Conservation (phyloP, 495 filamentous ascomycete species). For the Extremus antarcticus region DNA sequence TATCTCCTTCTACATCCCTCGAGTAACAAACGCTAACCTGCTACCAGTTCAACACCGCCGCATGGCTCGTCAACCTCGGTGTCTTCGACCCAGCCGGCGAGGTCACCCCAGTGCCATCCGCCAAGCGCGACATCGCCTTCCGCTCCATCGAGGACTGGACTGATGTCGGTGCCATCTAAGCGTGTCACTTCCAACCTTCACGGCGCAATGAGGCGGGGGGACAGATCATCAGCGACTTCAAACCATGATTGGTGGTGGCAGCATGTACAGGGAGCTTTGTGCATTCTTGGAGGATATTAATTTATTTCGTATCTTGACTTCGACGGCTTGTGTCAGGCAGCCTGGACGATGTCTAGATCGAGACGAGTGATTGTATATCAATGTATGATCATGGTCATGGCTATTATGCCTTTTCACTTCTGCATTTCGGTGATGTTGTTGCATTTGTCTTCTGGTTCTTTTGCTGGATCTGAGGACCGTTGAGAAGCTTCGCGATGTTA, state of each 20-base stretch:
- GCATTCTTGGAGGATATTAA: background rate
- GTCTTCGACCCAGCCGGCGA: background rate
- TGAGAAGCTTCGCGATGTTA: no score
- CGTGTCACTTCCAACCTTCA: no score
- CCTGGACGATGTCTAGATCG: background rate
- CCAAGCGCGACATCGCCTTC: background rate
- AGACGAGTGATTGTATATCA: background rate
- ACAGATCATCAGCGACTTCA: no score
- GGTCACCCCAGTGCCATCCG: background rate
- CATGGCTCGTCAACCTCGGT: background rate
- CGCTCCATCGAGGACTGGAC: background rate
- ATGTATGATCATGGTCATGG: background rate
- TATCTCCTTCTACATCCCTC: no score
- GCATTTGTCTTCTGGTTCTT: no score
- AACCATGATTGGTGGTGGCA: background rate
- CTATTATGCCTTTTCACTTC: background rate
- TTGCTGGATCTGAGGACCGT: no score
- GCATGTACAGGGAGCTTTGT: background rate
- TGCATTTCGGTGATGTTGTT: background rate
- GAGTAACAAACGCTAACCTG: no score
- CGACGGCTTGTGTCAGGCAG: background rate
- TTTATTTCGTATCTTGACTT: background rate
- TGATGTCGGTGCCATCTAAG: background rate
- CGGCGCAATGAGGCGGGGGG: no score
- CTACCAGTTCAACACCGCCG: background rate